A percentile compares a stretch with the other conserved stretches of the same genome.
These are phyloP conservation scores for Bullera alba DNA, from an alignment of 768 basidiomycete genomes.

Conservation along the genomic window DNA sequence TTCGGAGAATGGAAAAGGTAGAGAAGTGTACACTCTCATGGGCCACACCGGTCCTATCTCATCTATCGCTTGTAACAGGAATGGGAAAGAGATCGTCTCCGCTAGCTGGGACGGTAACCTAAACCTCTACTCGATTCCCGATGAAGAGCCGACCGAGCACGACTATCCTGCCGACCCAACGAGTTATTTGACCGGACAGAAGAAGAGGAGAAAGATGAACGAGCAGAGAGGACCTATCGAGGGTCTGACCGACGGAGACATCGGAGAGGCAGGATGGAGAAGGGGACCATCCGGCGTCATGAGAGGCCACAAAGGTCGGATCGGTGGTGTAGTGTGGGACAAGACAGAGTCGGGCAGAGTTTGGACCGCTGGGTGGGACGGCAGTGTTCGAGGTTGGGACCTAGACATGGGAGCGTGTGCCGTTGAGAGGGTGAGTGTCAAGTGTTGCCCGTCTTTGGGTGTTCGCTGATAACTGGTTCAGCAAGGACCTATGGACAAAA, in stretches of 20 bases:
- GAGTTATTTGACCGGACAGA: conserved; percentile 40
- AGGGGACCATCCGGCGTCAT: conserved; percentile 64
- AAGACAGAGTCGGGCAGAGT: conserved; percentile 36
- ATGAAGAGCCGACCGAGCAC: conserved; percentile 55
- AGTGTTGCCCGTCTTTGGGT: neutral
- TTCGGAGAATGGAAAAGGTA: conserved; percentile 1
- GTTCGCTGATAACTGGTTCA: conserved; percentile 5
- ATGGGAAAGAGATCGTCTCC: conserved; percentile 65
- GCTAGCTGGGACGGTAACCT: conserved; percentile 82
- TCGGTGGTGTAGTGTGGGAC: conserved; percentile 65
- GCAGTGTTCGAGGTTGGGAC: conserved; percentile 84
- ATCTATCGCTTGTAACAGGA: conserved; percentile 55
- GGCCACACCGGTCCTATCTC: conserved; percentile 78
- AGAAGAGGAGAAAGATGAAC: conserved; percentile 61
- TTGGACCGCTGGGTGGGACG: conserved; percentile 74
- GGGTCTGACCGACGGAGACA: conserved; percentile 24
- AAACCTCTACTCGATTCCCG: conserved; percentile 54
- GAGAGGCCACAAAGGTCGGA: conserved; percentile 73
- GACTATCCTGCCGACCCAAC: conserved; percentile 54
- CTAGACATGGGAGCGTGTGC: conserved; percentile 56
- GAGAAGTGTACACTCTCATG: conserved; percentile 62
- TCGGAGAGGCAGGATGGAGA: conserved; percentile 41
- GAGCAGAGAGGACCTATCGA: conserved; percentile 50
- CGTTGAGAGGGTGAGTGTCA: conserved; percentile 43
- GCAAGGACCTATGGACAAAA: conserved; percentile 48